Base-by-base conservation (phyloP, 108 stramenopile species). In the Stephanodiscus triporus region DNA sequence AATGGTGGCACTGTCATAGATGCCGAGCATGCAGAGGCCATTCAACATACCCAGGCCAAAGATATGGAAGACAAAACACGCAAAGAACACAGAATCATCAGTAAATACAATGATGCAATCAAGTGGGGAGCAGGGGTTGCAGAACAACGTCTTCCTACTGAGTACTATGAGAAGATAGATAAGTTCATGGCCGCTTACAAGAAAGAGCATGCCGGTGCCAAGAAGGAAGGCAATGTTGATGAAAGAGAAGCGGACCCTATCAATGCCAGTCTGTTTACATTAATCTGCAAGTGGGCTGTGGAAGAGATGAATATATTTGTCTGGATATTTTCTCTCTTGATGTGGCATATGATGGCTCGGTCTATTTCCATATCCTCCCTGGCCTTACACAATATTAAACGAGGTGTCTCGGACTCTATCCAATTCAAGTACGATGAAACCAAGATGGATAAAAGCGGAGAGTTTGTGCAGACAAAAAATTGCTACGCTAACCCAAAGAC, bases 401-500 rank as follows among this genome's bases (percentile, higher is more conserved):
- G 23, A 5, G 43, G 64, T 9, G 17, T 9, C 1, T 65, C 64
- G 19, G 42, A 48, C 27, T 65, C 64, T 7, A 65, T 65, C 47
- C 6, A 24, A 47, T 65, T 65, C 64, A 65, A 65, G 22, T 65
- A 47, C 26, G 43, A 65, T 27, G 45, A 48, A 2, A 48, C 64
- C 4, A 63, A 63, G 23, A 37, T 9, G 10, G 61, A 63, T 37
- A 45, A 65, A 29, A 22, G 4, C 2, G 42, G 64, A 13, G 64
- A 65, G 42, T 65, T 65, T 65, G 43, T 47, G 2, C 37, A 40
- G 37, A 42, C 43, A 23, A 47, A 65, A 4, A 65, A 65, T 24
- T 65, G 64, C 47, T 48, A 65, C 30, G 79, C 80, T 16, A 81
- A 86, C 42, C 74, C 76, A 23, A 22, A 34, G 20, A 8, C 49